Base-by-base conservation (phyloP, 2,329 filamentous ascomycete species). In the Botrytis paeoniae region DNA sequence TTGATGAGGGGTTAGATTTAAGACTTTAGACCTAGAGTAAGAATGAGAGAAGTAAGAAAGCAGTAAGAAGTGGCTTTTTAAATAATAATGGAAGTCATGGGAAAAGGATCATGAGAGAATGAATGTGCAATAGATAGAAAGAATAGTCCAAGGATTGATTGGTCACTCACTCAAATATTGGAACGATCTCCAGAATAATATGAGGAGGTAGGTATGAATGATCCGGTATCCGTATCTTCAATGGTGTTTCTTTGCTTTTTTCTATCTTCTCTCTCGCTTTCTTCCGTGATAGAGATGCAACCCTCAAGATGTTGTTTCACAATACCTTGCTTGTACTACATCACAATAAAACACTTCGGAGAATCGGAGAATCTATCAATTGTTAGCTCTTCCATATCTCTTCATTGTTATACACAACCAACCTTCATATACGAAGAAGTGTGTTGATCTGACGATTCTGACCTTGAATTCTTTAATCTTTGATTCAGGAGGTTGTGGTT, bases 301-400 rank as follows among this genome's bases (percentile, higher is more conserved):
- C 39, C 66, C 63, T 71, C 63, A 29, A 65, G 70, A 71, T 64
- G 29, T 39, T 41, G 70, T 71, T 66, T 66, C 70, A 71, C 70
- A 54, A 71, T 59, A 43, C 70, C 70, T 71, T 59, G 70, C 29
- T 16, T 59, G 61, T 66, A 32, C 61, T 29, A 59, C 61, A 54
- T 59, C 60, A 66, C n/a, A 59, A 64, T 37, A 71, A 54, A 45
- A 54, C 41, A 64, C 51, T 37, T 48, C 70, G 60, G 70, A 65
- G 43, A 71, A 71, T 71, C 65, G 29, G 69, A 54, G 5, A 4
- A 43, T 43, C 69, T 71, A 71, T 71, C 69, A 51, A 39, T 43
- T 10, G 29, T 71, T 41, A 71, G 69, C 43, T 57, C 54, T 61
- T 18, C 25, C 32, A 35, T 51, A 7, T n/a, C 48, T 6, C 4